phyloP scores from a whole-genome alignment of 2,329 filamentous ascomycete genomes.

The Cyanodermella asteris region DNA sequence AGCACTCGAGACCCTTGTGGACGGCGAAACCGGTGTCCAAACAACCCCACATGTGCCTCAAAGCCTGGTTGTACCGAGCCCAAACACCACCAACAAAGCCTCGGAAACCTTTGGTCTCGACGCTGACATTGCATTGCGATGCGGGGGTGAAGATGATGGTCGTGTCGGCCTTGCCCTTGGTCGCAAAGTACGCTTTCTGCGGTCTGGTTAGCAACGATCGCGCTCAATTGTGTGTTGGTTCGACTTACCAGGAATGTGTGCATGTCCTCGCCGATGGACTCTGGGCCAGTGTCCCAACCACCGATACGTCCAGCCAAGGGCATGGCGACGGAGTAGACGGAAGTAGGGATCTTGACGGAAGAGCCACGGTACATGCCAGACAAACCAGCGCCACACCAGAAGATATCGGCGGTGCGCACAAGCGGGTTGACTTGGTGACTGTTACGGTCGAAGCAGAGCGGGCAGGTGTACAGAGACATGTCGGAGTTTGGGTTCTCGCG shows the following conservation, averaged over 20 bases:
- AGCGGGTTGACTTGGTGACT: slow-evolving; percentile 44
- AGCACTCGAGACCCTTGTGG: slow-evolving; percentile 24
- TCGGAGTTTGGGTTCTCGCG: slow-evolving; percentile 33
- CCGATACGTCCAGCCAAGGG: slow-evolving; percentile 45
- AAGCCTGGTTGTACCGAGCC: slow-evolving; percentile 49
- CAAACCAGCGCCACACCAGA: slow-evolving; percentile 52
- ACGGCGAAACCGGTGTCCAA: slow-evolving; percentile 44
- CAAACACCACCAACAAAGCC: slow-evolving; percentile 35
- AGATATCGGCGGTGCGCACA: slow-evolving; percentile 48
- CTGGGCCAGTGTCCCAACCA: slow-evolving; percentile 48
- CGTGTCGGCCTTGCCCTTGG: slow-evolving; percentile 45
- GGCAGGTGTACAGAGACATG: slow-evolving; percentile 45
- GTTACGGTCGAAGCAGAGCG: slow-evolving; percentile 55
- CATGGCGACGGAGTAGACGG: too few relatives aligned
- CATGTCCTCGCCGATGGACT: slow-evolving; percentile 53
- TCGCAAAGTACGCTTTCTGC: slow-evolving; percentile 58
- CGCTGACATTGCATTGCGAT: slow-evolving; percentile 50
- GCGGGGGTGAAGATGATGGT: slow-evolving; percentile 45
- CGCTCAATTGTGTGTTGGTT: too few relatives aligned
- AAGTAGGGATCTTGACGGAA: too few relatives aligned
- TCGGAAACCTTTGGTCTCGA: slow-evolving; percentile 30
- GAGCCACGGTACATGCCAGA: too few relatives aligned
- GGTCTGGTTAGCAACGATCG: too few relatives aligned
- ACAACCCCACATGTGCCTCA: slow-evolving; percentile 57
- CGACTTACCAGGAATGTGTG: slow-evolving; percentile 62